Base-by-base conservation (phyloP, 2,329 filamentous ascomycete genomes). In the Fusarium pseudograminearum region DNA sequence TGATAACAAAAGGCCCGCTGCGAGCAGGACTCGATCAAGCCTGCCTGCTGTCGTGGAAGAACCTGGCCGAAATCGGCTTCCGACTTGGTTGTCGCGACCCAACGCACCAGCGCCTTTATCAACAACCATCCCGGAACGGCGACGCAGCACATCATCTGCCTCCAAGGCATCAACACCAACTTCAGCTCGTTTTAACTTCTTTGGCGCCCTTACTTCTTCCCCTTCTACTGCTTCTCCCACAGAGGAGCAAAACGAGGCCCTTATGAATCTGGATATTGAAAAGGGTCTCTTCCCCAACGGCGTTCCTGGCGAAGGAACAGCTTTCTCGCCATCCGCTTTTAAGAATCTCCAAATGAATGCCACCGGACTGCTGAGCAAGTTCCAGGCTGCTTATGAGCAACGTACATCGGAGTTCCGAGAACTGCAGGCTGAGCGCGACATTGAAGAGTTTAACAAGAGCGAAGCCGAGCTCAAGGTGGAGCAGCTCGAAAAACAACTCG, bases 341-440 rank as follows among this genome's bases (percentile, higher is more conserved):
- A 89, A 88, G 74, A 89, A 87, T 73, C 80, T 90, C n/a, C 86
- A 87, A 61, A 78, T 80, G 67, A 88, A 87, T 59, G 89, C 89
- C 4, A 79, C 81, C 7, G 85, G 86, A 6, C 78, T 90, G 7
- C 76, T 91, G 26, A 80, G 79, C 24, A 85, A 82, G 73, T 85
- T 90, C 69, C 89, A 90, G 71, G 78, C 77, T 14, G 88, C 88
- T 31, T 90, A 90, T 75, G 85, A 85, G 48, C 78, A 83, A 56
- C 85, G 85, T 26, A 84, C 85, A 7, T 66, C 80, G 0, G 80
- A 83, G n/a, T 76, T 87, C 3, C 80, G 80, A 14, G 87, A 89
- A 42, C 69, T 87, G 12, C 80, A 81, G 31, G 82, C 83, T 11
- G 87, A 90, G 73, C 82, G 82, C n/a, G 83, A 85, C 45, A 85